Percentiles rank a stretch among this genome's conserved stretches.
These are phyloP conservation scores for Ormosia semicastrata DNA, from an alignment of 306 rosid species.

Conservation along the genomic window DNA sequence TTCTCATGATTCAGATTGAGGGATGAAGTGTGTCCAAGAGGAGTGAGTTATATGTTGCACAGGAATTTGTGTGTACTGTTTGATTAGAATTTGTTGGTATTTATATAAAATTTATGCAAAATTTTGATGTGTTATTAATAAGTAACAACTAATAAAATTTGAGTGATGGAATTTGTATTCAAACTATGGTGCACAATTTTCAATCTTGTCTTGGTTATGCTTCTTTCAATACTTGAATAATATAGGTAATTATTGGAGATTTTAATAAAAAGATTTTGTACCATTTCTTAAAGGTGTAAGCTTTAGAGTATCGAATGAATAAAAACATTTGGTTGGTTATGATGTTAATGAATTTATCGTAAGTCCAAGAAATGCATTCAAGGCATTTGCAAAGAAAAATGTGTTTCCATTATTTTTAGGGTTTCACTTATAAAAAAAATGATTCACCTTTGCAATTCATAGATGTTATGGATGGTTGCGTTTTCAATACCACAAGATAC, in stretches of 20 bases:
- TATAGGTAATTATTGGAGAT: not conserved
- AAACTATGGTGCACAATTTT: not conserved
- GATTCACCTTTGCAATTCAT: no score
- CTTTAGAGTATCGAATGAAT: not conserved
- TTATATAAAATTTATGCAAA: not conserved
- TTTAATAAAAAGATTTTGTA: no score
- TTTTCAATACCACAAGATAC: no score
- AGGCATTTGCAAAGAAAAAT: no score
- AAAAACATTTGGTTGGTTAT: not conserved
- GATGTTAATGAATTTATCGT: not conserved
- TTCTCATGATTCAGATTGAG: no score
- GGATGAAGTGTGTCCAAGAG: no score
- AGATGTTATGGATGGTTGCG: no score
- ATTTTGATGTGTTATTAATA: not conserved
- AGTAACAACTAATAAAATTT: no score
- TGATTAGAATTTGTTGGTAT: not conserved
- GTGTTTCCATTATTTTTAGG: no score
- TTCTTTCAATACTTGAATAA: not conserved
- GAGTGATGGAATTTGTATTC: not conserved
- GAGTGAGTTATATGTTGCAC: not conserved
- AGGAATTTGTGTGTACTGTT: not conserved
- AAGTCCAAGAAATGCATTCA: no score
- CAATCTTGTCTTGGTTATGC: not conserved
- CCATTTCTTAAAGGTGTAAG: not conserved
- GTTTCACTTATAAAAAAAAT: no score